Evolutionary conservation across 192 early-diverging fungal genomes (phyloP).

Genomic region (Rhizoclosmatium globosum): DNA sequence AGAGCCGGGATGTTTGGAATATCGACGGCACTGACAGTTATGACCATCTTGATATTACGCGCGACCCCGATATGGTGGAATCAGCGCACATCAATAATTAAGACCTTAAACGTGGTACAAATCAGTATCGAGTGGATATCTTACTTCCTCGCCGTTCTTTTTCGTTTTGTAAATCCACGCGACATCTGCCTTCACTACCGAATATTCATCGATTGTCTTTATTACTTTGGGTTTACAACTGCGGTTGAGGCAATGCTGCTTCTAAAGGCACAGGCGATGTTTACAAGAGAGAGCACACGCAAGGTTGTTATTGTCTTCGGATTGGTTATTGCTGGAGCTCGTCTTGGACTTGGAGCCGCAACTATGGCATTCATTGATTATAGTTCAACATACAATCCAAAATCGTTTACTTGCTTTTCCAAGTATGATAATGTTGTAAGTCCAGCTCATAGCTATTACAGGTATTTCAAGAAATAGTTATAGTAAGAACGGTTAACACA

Average conservation of each 20-base stretch:
- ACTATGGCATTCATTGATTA: constrained; percentile 1
- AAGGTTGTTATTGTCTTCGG: neutral
- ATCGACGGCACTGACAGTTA: neutral
- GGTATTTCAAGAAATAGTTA: neutral
- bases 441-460: neutral
- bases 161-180: neutral
- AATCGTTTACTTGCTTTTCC: neutral
- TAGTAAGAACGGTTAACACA: neutral
- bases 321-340: neutral
- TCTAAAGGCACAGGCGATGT: neutral
- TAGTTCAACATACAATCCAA: neutral
- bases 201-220: neutral
- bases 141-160: neutral
- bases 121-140: neutral
- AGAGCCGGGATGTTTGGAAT: neutral
- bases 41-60: neutral
- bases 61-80: neutral
- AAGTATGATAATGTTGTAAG: neutral
- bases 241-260: constrained; percentile 1
- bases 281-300: neutral
- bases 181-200: neutral
- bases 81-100: neutral
- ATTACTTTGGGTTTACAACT: neutral
- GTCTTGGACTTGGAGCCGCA: neutral
- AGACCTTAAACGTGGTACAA: neutral